Conservation (phyloP, 2,329 filamentous ascomycete species). For the Sporothrix protearum region DNA sequence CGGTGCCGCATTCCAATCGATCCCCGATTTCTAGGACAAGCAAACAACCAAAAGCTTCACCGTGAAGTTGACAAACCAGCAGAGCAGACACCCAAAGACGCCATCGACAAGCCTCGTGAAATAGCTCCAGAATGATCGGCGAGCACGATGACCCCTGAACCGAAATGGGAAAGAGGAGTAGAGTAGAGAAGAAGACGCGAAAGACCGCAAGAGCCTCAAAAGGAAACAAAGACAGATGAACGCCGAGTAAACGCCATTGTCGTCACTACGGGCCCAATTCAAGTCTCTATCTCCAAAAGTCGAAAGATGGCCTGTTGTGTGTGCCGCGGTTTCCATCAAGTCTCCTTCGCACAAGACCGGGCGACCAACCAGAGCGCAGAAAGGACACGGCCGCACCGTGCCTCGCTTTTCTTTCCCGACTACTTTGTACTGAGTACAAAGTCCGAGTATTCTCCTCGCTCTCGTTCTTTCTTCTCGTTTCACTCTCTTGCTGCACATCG, state of each 20-base stretch:
- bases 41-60: conserved; percentile 7
- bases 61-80: too few species aligned
- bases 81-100: not conserved
- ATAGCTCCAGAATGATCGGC: not conserved
- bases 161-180: not conserved
- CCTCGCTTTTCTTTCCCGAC: too few species aligned
- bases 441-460: too few species aligned
- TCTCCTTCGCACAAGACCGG: not conserved
- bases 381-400: not conserved
- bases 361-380: not conserved
- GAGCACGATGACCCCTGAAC: not conserved
- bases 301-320: not conserved
- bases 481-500: not conserved
- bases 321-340: not conserved
- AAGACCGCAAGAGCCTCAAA: not conserved
- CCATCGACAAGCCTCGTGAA: not conserved
- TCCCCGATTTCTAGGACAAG: not conserved
- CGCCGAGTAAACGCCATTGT: not conserved
- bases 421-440: too few species aligned
- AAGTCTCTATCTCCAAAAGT: not conserved
- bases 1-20: not conserved
- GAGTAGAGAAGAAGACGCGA: not conserved
- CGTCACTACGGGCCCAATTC: not conserved
- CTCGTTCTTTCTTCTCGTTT: not conserved
- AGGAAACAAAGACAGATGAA: not conserved